Evolutionary conservation across 73 alveolate genomes (phyloP), one percentile per base, ranked within the genome.

Genomic region (Paramecium primaurelia): DNA sequence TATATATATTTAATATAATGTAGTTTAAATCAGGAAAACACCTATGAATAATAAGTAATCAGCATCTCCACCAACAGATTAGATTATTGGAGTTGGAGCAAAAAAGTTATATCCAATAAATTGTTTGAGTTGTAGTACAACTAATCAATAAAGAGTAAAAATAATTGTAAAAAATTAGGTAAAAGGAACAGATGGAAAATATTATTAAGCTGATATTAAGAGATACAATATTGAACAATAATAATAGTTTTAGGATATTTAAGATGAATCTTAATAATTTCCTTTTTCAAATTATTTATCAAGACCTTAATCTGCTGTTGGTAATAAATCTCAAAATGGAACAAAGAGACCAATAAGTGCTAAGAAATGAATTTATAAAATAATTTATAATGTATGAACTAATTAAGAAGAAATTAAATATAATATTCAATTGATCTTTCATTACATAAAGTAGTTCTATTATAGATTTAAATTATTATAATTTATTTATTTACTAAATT

Each of bases 221-320:
- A 80, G 73, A 47, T 80, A 64, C 28, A 64, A 9, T n/a, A 12
- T 64, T 1, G 84, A 80, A 44, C 16, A 40, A 4, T 37, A 73
- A 16, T 28, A 80, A 42, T 45, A 25, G 32, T 54, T 54, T 9
- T 54, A 54, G 6, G 69, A 54, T 25, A 12, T 44, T 6, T 18
- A 45, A 47, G 91, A 80, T 5, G 91, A 42, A 14, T 45, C 71
- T 54, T 18, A 54, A 26, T 25, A 49, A 45, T 40, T 25, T 26
- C 20, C 20, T 54, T 54, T 20, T 20, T 80, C 49, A 47, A 54
- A 47, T 3, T 80, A 80, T 45, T 71, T 22, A 9, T 26, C 49
- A 80, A 80, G 91, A 47, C 91, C 91, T 20, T 49, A 80, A 80
- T 80, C 91, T n/a, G 91, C 91, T 2, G 91, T 80, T 10, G 73